Conservation (phyloP, 306 rosid species). For the Cajanus cajan region DNA sequence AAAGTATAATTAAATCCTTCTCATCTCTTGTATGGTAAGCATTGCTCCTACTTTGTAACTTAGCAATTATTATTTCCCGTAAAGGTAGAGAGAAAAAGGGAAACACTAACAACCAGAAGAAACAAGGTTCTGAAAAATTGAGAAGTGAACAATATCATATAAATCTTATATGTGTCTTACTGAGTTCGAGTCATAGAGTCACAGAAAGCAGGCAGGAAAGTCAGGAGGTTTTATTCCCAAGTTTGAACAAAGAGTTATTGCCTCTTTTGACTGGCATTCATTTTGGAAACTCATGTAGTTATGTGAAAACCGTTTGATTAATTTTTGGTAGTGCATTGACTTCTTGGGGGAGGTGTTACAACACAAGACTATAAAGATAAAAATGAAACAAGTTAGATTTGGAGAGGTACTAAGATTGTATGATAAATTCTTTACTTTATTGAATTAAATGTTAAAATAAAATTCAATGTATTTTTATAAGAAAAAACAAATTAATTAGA, state of each 20-base stretch:
- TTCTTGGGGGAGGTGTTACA: background rate
- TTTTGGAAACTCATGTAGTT: background rate
- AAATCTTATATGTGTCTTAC: background rate
- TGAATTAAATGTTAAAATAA: background rate
- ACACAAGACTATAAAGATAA: background rate
- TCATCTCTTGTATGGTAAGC: background rate
- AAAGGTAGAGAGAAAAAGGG: background rate
- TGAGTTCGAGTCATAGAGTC: background rate
- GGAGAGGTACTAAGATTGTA: background rate
- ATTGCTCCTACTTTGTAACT: background rate
- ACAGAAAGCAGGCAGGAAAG: background rate
- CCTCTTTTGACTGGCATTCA: slow-evolving; percentile 6
- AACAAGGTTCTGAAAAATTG: background rate
- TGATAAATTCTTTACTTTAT: background rate
- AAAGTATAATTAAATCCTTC: background rate
- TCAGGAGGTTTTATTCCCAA: too few species aligned
- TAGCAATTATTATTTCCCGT: too few species aligned
- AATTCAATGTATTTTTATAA: too few species aligned
- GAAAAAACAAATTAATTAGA: too few species aligned
- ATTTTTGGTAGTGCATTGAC: background rate
- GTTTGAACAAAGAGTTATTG: too few species aligned
- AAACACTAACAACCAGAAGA: background rate
- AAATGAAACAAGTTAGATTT: background rate
- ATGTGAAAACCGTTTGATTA: background rate
- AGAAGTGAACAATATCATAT: background rate